Percentiles rank a stretch among this genome's conserved stretches.
phyloP scores from a whole-genome alignment of 768 basidiomycete species.

The Rubroboletus pulcherrimus region DNA sequence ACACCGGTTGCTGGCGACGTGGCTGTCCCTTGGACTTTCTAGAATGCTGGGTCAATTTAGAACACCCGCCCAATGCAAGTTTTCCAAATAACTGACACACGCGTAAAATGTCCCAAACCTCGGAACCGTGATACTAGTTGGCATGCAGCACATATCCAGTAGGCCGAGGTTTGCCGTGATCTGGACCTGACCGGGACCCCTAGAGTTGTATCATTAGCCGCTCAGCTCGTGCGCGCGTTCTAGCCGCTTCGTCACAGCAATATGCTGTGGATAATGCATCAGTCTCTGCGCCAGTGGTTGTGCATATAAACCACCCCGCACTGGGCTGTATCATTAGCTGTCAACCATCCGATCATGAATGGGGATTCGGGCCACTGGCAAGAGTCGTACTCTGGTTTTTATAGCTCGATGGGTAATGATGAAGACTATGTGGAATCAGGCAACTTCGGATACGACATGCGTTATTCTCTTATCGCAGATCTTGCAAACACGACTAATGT shows the following conservation, averaged over 20 bases:
- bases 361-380: not conserved
- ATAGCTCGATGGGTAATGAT: not conserved
- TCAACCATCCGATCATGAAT: constrained; percentile 14
- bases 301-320: constrained; percentile 12
- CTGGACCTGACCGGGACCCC: not conserved
- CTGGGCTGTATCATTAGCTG: not conserved
- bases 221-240: not conserved
- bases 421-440: not conserved
- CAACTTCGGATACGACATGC: not conserved
- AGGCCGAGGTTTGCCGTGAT: constrained; percentile 5
- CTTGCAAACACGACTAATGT: not conserved
- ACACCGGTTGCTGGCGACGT: not conserved
- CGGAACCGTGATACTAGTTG: constrained; percentile 20
- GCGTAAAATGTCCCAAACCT: constrained; percentile 11
- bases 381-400: constrained; percentile 5
- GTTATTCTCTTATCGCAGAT: not conserved
- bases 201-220: not conserved
- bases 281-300: not conserved
- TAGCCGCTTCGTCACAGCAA: constrained; percentile 19
- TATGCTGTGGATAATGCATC: constrained; percentile 17
- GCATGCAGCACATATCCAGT: not conserved
- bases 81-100: not conserved
- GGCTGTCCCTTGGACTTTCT: constrained; percentile 15
- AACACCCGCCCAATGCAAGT: constrained; percentile 1
- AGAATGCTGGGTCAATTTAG: constrained; percentile 8